Evolutionary conservation across 2,329 filamentous ascomycete genomes (phyloP).

Genomic region (Keithomyces neogunnii): DNA sequence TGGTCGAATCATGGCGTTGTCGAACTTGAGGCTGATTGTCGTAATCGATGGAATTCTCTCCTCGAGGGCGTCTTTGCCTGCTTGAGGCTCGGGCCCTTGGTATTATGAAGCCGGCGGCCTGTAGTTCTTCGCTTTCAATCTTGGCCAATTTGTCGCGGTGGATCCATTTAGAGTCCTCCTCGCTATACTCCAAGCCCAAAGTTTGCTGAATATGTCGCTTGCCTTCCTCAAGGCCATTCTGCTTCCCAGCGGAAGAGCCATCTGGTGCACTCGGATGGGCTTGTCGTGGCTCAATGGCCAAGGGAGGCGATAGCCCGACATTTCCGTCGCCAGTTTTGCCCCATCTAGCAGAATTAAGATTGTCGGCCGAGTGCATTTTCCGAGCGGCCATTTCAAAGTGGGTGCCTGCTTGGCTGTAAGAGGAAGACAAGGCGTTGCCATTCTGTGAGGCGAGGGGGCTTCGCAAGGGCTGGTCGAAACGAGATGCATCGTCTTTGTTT

Average conservation of each 20-base stretch:
- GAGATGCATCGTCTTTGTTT: conserved; percentile 6
- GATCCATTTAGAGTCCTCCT: conserved; percentile 70
- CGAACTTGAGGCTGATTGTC: conserved; percentile 10
- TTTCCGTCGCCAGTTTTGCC: conserved; percentile 15
- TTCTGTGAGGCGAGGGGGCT: conserved; percentile 14
- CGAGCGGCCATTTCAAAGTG: conserved; percentile 20
- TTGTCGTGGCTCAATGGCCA: conserved; percentile 16
- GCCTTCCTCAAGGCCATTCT: conserved; percentile 16
- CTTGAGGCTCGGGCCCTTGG: conserved; percentile 46
- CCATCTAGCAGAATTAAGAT: conserved; percentile 17
- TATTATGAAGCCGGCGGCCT: conserved; percentile 64
- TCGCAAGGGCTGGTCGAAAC: conserved; percentile 9
- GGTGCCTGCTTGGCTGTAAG: conserved; percentile 10
- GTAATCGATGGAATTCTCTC: conserved; percentile 5
- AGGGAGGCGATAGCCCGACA: conserved; percentile 13
- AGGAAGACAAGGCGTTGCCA: conserved; percentile 15
- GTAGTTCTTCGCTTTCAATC: conserved; percentile 73
- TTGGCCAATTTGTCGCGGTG: conserved; percentile 75
- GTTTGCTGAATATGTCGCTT: conserved; percentile 17
- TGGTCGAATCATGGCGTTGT: conserved; percentile 38
- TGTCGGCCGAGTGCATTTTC: conserved; percentile 28
- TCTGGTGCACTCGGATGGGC: conserved; percentile 10
- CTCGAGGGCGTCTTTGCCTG: conserved; percentile 28
- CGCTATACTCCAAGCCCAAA: conserved; percentile 23
- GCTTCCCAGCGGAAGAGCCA: conserved; percentile 9